Evolutionary conservation across 805 yeast species (phyloP), one percentile per base, ranked within the genome.

Genomic region (Candida berthetii): DNA sequence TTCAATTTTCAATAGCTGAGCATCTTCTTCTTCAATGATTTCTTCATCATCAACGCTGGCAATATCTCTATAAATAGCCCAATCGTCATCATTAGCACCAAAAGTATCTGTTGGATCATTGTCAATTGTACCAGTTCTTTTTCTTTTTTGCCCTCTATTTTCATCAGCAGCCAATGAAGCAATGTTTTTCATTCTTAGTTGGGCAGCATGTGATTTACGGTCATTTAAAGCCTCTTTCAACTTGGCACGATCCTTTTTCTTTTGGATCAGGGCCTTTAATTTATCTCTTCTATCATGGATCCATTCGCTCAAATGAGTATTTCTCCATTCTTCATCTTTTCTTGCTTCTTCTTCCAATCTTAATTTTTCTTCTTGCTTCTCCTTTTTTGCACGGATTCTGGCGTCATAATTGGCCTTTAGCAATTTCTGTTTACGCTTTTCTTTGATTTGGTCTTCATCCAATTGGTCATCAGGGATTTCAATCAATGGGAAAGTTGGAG

Each of bases 81-180:
- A 91, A 61, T 93, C 99, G 42, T 85, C 96, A 57, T 91, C 98
- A 54, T 88, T 81, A 2, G 96, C 90, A 42, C 97, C 98, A 62
- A 91, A 90, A 0, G 90, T 86, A 62, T 91, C 98, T 53, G 80
- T 87, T 14, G 95, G 95, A 59, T 88, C 97, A 50, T 86, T 87
- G 54, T 87, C 96, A 28, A 85, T 82, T 1, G 89, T 78, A 1
- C 81, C 77, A 49, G 74, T 77, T 31, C 71, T 73, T 25, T 78
- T 68, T 38, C 74, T 69, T 31, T 69, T 52, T 0, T 50, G 41
- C 6, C 51, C 54, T 36, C 45, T 43, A n/a, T 58, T 52, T 35
- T 71, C 85, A 52, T 85, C 93, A 37, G 81, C 71, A 0, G 96
- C 97, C 46, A 91, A 70, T 11, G 85, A 82, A 0, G 97, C 95